These are phyloP conservation scores for Diaporthe batatas DNA, from an alignment of 2,329 filamentous ascomycete genomes.

Conservation along the genomic window DNA sequence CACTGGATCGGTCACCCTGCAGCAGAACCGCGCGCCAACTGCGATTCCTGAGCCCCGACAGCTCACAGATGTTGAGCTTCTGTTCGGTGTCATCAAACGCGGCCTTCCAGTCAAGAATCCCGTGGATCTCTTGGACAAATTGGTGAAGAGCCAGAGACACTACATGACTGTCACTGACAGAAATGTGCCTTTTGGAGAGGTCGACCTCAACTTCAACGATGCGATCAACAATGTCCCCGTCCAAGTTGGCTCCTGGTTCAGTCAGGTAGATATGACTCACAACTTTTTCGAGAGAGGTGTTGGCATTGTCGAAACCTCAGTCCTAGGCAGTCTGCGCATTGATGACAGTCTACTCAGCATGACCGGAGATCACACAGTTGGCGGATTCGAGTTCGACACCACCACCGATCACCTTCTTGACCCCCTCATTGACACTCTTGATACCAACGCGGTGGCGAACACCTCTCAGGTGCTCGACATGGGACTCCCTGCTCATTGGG, in stretches of 20 bases:
- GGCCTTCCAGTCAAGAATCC: conserved; percentile 24
- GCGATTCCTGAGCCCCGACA: background rate
- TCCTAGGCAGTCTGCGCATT: conserved; percentile 2
- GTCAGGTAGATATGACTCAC: background rate
- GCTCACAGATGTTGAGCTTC: conserved; percentile 35
- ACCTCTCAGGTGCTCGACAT: conserved; percentile 4
- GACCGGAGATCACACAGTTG: background rate
- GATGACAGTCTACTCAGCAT: background rate
- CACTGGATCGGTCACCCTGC: background rate
- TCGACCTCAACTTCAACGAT: background rate
- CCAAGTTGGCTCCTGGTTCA: background rate
- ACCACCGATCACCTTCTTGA: conserved; percentile 21
- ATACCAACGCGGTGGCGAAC: background rate
- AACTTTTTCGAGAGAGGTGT: conserved; percentile 11
- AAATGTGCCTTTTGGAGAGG: background rate
- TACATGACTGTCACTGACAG: conserved; percentile 20
- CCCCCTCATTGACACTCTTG: background rate
- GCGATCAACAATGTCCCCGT: conserved; percentile 12
- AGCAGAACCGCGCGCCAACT: background rate
- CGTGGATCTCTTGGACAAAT: conserved; percentile 1
- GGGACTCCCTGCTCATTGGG: conserved; percentile 18
- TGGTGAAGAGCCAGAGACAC: conserved; percentile 15
- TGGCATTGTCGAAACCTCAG: background rate
- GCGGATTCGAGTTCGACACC: conserved; percentile 18
- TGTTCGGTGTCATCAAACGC: conserved; percentile 1